Percentiles rank a stretch among this genome's conserved stretches.
Conservation (phyloP, 768 basidiomycete species). For the Mycena sanguinolenta region DNA sequence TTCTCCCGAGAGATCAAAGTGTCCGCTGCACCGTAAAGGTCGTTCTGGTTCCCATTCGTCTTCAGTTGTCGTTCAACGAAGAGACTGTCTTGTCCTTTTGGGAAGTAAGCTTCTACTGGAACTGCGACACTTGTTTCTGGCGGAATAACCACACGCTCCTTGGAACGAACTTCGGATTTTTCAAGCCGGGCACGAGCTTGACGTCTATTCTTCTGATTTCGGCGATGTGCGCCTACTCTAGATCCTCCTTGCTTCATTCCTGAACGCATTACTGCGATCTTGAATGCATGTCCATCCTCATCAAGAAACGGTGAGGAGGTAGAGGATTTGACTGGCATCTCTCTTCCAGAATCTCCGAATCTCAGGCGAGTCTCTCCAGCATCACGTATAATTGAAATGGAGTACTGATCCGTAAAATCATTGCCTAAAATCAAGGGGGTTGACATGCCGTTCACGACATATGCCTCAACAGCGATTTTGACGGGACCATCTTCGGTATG, state of each 20-base stretch:
- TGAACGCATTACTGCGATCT: background rate
- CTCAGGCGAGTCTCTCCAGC: conserved; percentile 8
- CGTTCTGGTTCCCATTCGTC: conserved; percentile 6
- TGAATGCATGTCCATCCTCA: conserved; percentile 26
- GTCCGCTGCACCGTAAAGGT: conserved; percentile 32
- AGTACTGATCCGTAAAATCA: conserved; percentile 50
- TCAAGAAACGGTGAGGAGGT: background rate
- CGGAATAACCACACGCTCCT: conserved; percentile 22
- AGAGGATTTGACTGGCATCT: background rate
- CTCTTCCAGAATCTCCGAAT: conserved; percentile 21
- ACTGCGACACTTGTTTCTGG: conserved; percentile 24
- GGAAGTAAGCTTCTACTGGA: conserved; percentile 6
- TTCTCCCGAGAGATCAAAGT: conserved; percentile 19
- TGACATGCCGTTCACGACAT: conserved; percentile 48
- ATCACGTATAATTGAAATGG: conserved; percentile 42
- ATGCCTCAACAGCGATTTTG: conserved; percentile 44
- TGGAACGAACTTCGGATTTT: conserved; percentile 25
- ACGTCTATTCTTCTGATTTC: conserved; percentile 8
- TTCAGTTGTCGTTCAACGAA: conserved; percentile 34
- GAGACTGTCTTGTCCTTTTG: background rate
- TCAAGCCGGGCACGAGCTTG: background rate
- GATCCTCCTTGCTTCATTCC: background rate
- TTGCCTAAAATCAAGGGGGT: conserved; percentile 49
- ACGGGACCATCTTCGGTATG: conserved; percentile 40
- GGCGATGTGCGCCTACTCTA: background rate